These are phyloP conservation scores for Wickerhamiella allomyrinae DNA, from an alignment of 805 yeast species.

Conservation along the genomic window DNA sequence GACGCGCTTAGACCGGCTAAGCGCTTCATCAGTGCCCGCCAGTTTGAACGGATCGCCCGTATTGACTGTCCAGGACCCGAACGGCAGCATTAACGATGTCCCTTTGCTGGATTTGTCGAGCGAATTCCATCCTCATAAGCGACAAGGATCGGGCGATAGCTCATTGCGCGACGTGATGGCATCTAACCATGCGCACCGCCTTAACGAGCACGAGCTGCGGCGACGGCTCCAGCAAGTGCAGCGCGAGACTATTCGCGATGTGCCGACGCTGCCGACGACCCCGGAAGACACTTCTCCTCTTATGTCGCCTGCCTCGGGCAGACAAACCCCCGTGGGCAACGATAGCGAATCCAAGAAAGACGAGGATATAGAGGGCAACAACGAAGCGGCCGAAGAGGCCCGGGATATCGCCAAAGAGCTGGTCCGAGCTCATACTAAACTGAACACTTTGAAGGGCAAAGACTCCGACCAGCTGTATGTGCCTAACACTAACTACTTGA, in stretches of 20 bases:
- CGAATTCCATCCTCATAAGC: not conserved
- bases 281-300: not conserved
- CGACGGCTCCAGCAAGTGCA: not conserved
- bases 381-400: constrained; percentile 12
- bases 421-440: constrained; percentile 14
- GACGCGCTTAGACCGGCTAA: not conserved
- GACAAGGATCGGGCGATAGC: not conserved
- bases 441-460: constrained; percentile 1
- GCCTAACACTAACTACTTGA: constrained; percentile 7
- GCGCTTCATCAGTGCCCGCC: not conserved
- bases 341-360: not conserved
- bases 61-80: not conserved
- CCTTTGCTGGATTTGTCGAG: not conserved
- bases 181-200: not conserved
- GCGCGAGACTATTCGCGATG: too few relatives aligned
- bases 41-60: constrained; percentile 1
- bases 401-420: constrained; percentile 15
- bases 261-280: not conserved
- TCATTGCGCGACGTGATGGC: not conserved
- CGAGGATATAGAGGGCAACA: not conserved
- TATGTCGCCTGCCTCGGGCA: not conserved
- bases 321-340: not conserved
- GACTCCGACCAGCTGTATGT: constrained; percentile 12
- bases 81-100: not conserved
- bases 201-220: not conserved